These are phyloP conservation scores for Pseudoturritis turrita DNA, from an alignment of 345 rosid genomes.

Conservation along the genomic window DNA sequence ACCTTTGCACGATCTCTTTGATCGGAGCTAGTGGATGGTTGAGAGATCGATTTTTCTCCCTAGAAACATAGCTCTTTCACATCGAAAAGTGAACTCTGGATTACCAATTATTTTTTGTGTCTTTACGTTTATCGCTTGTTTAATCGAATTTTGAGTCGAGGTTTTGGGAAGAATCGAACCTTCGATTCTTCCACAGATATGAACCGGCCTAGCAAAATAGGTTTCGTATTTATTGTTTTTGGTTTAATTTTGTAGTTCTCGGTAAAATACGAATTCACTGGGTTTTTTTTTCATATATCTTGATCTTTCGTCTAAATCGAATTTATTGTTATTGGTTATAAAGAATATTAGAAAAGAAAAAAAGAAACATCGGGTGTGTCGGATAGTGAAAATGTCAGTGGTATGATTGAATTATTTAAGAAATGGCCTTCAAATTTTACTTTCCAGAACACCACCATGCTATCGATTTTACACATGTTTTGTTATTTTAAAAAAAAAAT, in stretches of 20 bases:
- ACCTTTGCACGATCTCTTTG: too few relatives aligned
- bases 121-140: too few relatives aligned
- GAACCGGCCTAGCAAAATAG: neutral
- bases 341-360: neutral
- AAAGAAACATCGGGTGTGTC: neutral
- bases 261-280: neutral
- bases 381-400: constrained; percentile 10
- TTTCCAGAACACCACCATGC: neutral
- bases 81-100: too few relatives aligned
- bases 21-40: too few relatives aligned
- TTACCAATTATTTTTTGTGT: too few relatives aligned
- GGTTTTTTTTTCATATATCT: neutral
- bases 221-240: neutral
- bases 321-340: neutral
- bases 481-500: neutral
- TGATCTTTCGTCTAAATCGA: neutral
- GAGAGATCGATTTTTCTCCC: too few relatives aligned
- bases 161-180: too few relatives aligned
- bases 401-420: neutral
- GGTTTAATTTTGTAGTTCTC: neutral
- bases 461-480: neutral
- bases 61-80: too few relatives aligned
- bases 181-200: too few relatives aligned
- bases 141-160: too few relatives aligned
- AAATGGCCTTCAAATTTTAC: neutral